Conservation (phyloP, 2,329 filamentous ascomycete species). For the Cladosporium halotolerans region DNA sequence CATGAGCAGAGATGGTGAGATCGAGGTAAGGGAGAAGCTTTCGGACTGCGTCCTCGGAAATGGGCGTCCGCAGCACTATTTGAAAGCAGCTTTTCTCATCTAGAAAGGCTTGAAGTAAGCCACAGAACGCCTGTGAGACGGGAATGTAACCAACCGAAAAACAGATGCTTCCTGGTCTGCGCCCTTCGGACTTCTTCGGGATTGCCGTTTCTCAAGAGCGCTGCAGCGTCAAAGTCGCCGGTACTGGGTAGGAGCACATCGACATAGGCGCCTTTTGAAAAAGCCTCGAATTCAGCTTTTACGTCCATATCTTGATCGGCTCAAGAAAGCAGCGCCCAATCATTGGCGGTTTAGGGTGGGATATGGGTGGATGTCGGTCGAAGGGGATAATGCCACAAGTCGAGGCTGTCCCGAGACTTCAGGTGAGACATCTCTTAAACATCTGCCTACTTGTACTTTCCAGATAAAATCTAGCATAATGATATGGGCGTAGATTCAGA, state of each 20-base stretch:
- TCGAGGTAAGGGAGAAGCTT: slow-evolving; percentile 22
- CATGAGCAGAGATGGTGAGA: slow-evolving; percentile 25
- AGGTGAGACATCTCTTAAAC: too few species aligned
- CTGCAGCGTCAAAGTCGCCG: slow-evolving; percentile 17
- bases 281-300: slow-evolving; percentile 18
- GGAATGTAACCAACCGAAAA: slow-evolving; percentile 22
- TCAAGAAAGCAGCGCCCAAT: too few species aligned
- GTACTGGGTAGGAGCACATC: slow-evolving; percentile 24
- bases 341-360: not conserved
- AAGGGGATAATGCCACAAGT: not conserved
- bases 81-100: slow-evolving; percentile 24
- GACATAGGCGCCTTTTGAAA: slow-evolving; percentile 20
- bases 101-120: slow-evolving; percentile 17
- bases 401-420: not conserved
- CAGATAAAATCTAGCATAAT: too few species aligned
- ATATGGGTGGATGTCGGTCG: not conserved
- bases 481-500: too few species aligned
- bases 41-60: slow-evolving; percentile 15
- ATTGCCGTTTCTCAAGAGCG: slow-evolving; percentile 17
- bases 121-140: not conserved
- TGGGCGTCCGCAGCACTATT: slow-evolving; percentile 22
- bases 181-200: slow-evolving; percentile 19
- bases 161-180: slow-evolving; percentile 24
- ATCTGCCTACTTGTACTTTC: too few species aligned
- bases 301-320: slow-evolving; percentile 4